Evolutionary conservation across 2,329 filamentous ascomycete genomes (phyloP), one percentile per base, ranked within the genome.

Genomic region (Sclerotiophoma versabilis): DNA sequence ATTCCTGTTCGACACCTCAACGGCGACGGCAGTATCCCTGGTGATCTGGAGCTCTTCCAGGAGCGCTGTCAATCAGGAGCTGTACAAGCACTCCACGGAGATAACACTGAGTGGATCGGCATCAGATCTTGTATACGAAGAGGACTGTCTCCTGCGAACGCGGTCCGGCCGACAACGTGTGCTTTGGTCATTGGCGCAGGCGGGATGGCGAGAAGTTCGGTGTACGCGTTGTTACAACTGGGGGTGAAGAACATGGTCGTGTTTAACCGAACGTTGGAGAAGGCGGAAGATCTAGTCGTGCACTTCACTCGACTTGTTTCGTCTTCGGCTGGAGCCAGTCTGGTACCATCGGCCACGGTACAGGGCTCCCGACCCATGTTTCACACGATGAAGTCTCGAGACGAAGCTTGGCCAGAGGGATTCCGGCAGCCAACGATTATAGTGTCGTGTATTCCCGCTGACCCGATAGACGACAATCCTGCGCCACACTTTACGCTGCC

Each of bases 81-180:
- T 0, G 84, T 91, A 6, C 83, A 84, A 57, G 88, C 87, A 0
- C 78, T 92, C 0, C 90, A 91, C 58, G 90, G 89, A 1, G 89
- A 92, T 54, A 93, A 93, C 55, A 92, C 89, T 0, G 90, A 93
- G 70, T 93, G 90, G 87, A 88, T 92, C 27, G 90, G 90, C 5
- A 90, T 93, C 34, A 80, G 87, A 47, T 88, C 87, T 3, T 92
- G 88, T 66, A 84, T 93, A 34, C 83, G 87, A 5, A 81, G 88
- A 26, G 89, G 89, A 2, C 78, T 92, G 2, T 92, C 89, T 0
- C 90, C 90, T 0, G 87, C 88, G 3, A 86, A 86, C 57, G 81
- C 82, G 0, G 81, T 86, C 27, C 79, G 81, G 5, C 71, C 77
- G 9, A 80, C 76, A 39, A 82, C 79, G 1, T 82, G 81, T 4